Evolutionary conservation across 352 stramenopile species (phyloP), one percentile per base, ranked within the genome.

Genomic region (Phytophthora cajani): DNA sequence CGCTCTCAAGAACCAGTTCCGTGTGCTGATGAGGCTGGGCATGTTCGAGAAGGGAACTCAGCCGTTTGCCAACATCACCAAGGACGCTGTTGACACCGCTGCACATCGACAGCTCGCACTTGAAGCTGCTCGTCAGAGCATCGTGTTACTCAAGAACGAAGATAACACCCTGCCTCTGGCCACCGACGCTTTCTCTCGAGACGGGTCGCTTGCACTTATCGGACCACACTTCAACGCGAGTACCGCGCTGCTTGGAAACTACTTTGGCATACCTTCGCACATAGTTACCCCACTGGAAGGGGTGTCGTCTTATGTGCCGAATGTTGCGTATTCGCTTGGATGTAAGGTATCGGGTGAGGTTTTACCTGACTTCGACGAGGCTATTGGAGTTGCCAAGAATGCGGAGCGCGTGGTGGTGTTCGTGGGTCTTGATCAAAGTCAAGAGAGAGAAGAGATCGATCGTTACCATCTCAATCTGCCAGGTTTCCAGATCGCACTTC

Each of bases 141-240:
- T 98, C 25, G 91, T 98, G 25, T 62, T 99, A 11, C 79, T 98
- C 11, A 97, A 98, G 74, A 98, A 99, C 73, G 69, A 85, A 3
- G 58, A 70, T 16, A 65, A 61, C 0, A 51, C 74, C n/a, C 72
- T 98, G 7, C 92, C 92, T n/a, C 49, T 97, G 21, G 50, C 67
- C 1, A 14, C 54, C 0, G 57, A 49, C 27, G 17, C 27, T 10
- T 88, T 80, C 38, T 42, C 30, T 4, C 62, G 64, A n/a, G 64
- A 72, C 0, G 50, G 58, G 14, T 68, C 69, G 11, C 64, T 97
- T 23, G 89, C 82, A 21, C 51, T 98, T 30, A 79, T 97, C 16
- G 92, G 92, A 0, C 92, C 92, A 21, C 87, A 95, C 50, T 86
- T 89, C 30, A 88, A 94, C 33, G 80, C 79, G 9, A 86, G 75